These are phyloP conservation scores for Fusarium nygamai DNA, from an alignment of 2,329 filamentous ascomycete species.

Conservation along the genomic window DNA sequence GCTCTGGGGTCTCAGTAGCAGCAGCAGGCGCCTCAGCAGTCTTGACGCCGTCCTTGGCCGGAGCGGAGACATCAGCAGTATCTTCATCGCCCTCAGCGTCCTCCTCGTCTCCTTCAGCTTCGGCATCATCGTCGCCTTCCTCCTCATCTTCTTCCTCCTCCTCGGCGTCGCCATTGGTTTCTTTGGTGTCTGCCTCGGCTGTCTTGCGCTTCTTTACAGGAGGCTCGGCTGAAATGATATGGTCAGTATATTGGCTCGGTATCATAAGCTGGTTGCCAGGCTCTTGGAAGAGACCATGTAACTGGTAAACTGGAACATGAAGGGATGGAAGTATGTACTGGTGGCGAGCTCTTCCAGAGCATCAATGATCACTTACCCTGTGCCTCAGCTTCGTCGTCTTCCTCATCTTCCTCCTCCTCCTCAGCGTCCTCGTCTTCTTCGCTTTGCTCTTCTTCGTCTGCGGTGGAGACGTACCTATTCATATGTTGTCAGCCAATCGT, in stretches of 20 bases:
- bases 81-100: conserved; percentile 44
- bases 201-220: conserved; percentile 65
- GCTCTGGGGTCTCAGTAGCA: conserved; percentile 41
- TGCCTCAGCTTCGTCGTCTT: conserved; percentile 46
- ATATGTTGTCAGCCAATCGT: conserved; percentile 22
- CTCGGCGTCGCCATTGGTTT: conserved; percentile 49
- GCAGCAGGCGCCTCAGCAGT: conserved; percentile 35
- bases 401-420: conserved; percentile 51
- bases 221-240: conserved; percentile 14
- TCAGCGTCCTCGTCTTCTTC: conserved; percentile 53
- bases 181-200: conserved; percentile 44
- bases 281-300: not conserved
- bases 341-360: conserved; percentile 1
- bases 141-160: conserved; percentile 48
- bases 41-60: conserved; percentile 39
- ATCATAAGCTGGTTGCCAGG: not conserved
- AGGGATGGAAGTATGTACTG: not conserved
- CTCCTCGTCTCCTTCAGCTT: conserved; percentile 41
- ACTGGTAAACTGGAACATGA: not conserved
- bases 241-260: not conserved
- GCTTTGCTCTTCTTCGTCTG: conserved; percentile 55
- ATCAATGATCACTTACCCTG: conserved; percentile 48
- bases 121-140: conserved; percentile 44
- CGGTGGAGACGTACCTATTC: conserved; percentile 49
- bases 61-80: conserved; percentile 30